These are phyloP conservation scores for Boletus insuetus DNA, from an alignment of 768 basidiomycete species.

Conservation along the genomic window DNA sequence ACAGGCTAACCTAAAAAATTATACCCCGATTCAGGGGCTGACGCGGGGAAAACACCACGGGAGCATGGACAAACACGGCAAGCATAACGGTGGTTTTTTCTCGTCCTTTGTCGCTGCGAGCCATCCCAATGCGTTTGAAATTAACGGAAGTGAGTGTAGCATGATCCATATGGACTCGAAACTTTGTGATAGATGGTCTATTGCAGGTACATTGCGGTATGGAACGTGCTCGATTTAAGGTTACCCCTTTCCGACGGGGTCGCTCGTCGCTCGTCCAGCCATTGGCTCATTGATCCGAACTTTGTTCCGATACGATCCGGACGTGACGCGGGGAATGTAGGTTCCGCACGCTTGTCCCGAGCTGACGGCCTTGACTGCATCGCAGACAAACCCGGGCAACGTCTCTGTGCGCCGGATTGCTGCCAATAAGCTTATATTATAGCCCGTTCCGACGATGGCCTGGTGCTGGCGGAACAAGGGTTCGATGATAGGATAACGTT, in stretches of 20 bases:
- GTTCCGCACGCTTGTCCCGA: neutral
- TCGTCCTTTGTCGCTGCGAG: too few relatives aligned
- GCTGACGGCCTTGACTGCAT: neutral
- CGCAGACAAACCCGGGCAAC: neutral
- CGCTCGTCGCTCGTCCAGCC: conserved; percentile 10
- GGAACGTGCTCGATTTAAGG: conserved; percentile 34
- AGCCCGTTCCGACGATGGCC: neutral
- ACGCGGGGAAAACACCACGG: conserved; percentile 6
- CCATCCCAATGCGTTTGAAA: too few relatives aligned
- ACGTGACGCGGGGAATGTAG: neutral
- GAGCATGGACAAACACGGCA: neutral
- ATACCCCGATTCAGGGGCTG: conserved; percentile 4
- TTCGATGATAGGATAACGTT: too few relatives aligned
- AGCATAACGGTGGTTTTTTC: too few relatives aligned
- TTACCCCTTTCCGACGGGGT: conserved; percentile 40
- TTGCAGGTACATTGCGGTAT: too few relatives aligned
- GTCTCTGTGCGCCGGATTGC: too few relatives aligned
- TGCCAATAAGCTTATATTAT: too few relatives aligned
- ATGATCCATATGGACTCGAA: neutral
- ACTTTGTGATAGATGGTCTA: conserved; percentile 19
- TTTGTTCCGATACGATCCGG: conserved; percentile 13
- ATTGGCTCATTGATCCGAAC: conserved; percentile 7
- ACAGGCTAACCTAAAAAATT: conserved; percentile 4
- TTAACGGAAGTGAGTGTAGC: too few relatives aligned
- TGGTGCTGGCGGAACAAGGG: too few relatives aligned